Conservation (phyloP, 129 eudicot species). For the Ambrosia trifida region DNA sequence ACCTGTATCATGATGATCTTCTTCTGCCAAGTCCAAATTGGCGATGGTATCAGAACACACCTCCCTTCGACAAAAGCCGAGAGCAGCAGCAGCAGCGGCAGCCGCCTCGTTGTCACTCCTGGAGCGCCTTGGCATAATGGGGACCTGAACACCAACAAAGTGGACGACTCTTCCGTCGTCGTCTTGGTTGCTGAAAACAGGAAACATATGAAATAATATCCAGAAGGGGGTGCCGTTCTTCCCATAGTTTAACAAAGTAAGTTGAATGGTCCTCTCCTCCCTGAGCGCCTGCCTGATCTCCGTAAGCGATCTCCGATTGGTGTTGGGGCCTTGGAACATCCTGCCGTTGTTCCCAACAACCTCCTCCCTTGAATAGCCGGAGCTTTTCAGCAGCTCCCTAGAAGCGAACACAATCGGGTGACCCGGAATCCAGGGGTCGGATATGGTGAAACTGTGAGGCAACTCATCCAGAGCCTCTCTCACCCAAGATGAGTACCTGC, state of each 20-base stretch:
- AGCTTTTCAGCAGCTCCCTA: constrained; percentile 67
- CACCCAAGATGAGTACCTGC: constrained; percentile 65
- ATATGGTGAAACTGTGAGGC: constrained; percentile 68
- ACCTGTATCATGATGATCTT: constrained; percentile 45
- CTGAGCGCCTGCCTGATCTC: constrained; percentile 83
- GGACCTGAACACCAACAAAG: constrained; percentile 87
- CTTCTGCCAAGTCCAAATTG: constrained; percentile 44
- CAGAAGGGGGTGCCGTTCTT: constrained; percentile 86
- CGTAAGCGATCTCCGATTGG: constrained; percentile 72
- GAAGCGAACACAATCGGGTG: constrained; percentile 91
- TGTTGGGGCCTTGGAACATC: constrained; percentile 72
- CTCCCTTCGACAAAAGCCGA: constrained; percentile 81
- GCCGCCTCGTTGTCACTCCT: constrained; percentile 19
- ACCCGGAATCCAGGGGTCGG: constrained; percentile 79
- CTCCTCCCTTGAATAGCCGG: constrained; percentile 70
- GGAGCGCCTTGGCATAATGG: constrained; percentile 52
- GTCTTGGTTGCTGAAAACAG: constrained; percentile 75
- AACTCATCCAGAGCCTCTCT: constrained; percentile 72
- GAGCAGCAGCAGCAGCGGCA: constrained; percentile 21
- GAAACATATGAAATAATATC: constrained; percentile 90
- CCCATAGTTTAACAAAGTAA: constrained; percentile 62
- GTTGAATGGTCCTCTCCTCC: constrained; percentile 59
- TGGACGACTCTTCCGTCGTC: constrained; percentile 72
- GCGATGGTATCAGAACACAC: constrained; percentile 53
- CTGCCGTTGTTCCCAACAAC: constrained; percentile 80